Conservation (phyloP, 768 basidiomycete genomes). For the Termitomyces eurrhizus region DNA sequence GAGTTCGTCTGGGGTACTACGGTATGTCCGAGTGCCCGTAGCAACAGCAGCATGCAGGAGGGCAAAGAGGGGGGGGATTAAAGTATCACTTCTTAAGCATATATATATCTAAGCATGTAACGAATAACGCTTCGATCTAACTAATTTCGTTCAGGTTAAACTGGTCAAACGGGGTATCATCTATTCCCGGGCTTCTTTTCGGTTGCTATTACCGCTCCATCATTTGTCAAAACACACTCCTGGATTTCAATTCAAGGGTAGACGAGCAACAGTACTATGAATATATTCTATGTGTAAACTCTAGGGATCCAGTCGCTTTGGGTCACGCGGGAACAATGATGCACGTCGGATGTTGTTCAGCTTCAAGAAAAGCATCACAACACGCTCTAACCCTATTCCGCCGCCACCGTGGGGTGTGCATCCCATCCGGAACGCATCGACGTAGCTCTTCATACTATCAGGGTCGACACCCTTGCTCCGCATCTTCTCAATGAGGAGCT, state of each 20-base stretch:
- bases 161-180: constrained; percentile 15
- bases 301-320: constrained; percentile 88
- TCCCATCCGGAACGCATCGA: constrained; percentile 93
- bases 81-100: constrained; percentile 4
- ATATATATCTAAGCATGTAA: constrained; percentile 12
- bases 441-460: constrained; percentile 84
- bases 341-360: constrained; percentile 93
- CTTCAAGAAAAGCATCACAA: constrained; percentile 97
- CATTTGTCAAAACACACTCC: background rate
- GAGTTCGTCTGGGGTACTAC: background rate
- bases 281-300: constrained; percentile 43
- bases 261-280: background rate
- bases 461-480: constrained; percentile 84
- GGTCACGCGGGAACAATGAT: constrained; percentile 94
- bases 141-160: constrained; percentile 22
- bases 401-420: constrained; percentile 97
- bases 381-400: constrained; percentile 92
- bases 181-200: constrained; percentile 27
- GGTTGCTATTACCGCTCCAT: constrained; percentile 18
- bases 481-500: constrained; percentile 82
- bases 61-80: constrained; percentile 8
- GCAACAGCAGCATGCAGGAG: constrained; percentile 6
- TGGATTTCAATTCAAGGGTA: background rate
- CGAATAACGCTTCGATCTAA: constrained; percentile 17
- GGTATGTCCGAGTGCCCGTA: background rate